Percentiles rank a stretch among this genome's conserved stretches.
Conservation (phyloP, 2,329 filamentous ascomycete species). For the Claviceps monticola region DNA sequence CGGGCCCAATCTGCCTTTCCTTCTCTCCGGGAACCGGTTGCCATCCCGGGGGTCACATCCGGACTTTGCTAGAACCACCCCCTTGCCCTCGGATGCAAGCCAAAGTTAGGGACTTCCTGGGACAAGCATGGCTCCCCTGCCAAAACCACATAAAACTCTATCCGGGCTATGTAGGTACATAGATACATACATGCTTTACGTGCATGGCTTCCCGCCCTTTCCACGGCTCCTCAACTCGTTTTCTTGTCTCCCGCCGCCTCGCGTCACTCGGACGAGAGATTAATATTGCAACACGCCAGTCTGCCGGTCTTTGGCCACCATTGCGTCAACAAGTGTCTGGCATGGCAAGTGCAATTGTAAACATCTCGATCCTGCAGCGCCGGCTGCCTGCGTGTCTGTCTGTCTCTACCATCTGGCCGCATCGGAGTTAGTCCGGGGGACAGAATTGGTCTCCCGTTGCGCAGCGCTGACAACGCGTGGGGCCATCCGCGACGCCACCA, state of each 20-base stretch:
- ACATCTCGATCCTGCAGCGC: neutral
- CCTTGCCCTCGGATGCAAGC: neutral
- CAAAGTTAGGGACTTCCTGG: neutral
- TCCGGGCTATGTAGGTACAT: neutral
- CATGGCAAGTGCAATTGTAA: neutral
- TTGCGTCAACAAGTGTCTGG: neutral
- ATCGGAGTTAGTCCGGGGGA: neutral
- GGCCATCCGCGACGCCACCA: neutral
- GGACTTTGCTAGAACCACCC: neutral
- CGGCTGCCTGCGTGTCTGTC: no score
- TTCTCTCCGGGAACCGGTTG: neutral
- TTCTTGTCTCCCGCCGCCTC: neutral
- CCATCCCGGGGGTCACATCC: neutral
- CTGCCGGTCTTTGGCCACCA: neutral
- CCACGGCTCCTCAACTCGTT: slow-evolving; percentile 2
- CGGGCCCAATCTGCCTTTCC: neutral
- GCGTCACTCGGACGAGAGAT: neutral
- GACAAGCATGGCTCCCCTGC: slow-evolving; percentile 3
- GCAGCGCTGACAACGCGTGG: neutral
- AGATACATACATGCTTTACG: neutral
- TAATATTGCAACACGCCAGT: neutral
- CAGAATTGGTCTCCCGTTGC: neutral
- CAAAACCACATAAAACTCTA: slow-evolving; percentile 2
- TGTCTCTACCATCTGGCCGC: no score
- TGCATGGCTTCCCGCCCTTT: slow-evolving; percentile 4